Percentiles rank a stretch among this genome's conserved stretches.
These are phyloP conservation scores for Penicillium sp. DNA, from an alignment of 2,329 filamentous ascomycete species.

Conservation along the genomic window DNA sequence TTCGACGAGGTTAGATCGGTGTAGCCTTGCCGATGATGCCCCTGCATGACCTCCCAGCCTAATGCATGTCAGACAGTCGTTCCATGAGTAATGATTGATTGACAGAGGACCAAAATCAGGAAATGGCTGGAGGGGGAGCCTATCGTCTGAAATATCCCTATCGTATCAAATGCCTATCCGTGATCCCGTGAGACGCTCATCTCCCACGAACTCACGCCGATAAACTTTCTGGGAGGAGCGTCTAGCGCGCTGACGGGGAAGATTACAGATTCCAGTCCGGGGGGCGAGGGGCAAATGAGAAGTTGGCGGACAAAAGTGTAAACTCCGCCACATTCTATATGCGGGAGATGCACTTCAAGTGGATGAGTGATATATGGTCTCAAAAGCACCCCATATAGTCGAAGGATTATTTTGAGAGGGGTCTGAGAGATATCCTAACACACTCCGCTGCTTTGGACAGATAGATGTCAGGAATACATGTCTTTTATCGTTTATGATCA, in stretches of 20 bases:
- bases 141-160: not conserved
- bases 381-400: too few species aligned
- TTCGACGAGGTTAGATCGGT: constrained; percentile 9
- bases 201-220: not conserved
- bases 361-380: too few species aligned
- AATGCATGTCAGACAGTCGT: constrained; percentile 10
- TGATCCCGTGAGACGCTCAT: not conserved
- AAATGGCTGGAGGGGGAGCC: not conserved
- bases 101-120: not conserved
- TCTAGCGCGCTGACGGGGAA: not conserved
- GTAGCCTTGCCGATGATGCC: constrained; percentile 16
- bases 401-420: too few species aligned
- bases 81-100: not conserved
- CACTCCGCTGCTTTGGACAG: too few species aligned
- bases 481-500: too few species aligned
- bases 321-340: too few species aligned
- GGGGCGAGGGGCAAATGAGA: too few species aligned
- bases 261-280: not conserved
- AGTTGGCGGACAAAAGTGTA: too few species aligned
- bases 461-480: too few species aligned
- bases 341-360: too few species aligned
- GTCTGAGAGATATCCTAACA: too few species aligned
- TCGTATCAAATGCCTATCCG: not conserved
- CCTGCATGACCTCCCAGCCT: constrained; percentile 15
- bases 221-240: not conserved